Evolutionary conservation across 208 protist genomes (phyloP).

Genomic region (Wallacemonas sp.): DNA sequence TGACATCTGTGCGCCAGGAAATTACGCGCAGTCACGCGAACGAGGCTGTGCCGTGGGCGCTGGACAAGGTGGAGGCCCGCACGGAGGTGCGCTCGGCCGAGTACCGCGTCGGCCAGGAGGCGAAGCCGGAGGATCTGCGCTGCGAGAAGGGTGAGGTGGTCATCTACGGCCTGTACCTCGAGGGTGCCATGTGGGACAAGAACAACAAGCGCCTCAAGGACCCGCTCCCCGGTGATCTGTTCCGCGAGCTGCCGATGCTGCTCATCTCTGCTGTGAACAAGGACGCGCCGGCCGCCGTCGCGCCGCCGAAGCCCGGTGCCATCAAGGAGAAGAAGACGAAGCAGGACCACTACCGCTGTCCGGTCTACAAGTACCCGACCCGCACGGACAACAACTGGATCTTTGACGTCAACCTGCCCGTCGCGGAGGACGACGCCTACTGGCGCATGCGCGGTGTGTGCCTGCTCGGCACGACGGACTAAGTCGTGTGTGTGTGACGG

Average conservation of each 20-base stretch:
- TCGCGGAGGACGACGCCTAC: conserved; percentile 93
- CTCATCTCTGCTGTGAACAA: conserved; percentile 94
- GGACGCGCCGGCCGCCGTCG: conserved; percentile 60
- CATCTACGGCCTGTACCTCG: conserved; percentile 97
- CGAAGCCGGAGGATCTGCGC: conserved; percentile 88
- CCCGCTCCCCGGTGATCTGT: conserved; percentile 94
- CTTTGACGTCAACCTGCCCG: conserved; percentile 95
- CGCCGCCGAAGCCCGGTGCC: conserved; percentile 60
- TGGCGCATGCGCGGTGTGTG: conserved; percentile 97
- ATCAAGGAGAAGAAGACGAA: conserved; percentile 88
- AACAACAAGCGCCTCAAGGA: conserved; percentile 92
- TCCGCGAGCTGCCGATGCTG: conserved; percentile 96
- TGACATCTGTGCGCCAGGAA: conserved; percentile 98
- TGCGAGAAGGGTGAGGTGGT: conserved; percentile 96
- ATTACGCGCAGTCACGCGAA: conserved; percentile 91
- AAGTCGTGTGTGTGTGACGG: conserved; percentile 14
- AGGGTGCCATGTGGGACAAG: conserved; percentile 97
- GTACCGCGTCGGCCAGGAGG: conserved; percentile 92
- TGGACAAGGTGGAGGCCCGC: conserved; percentile 95
- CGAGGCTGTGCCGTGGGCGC: conserved; percentile 93
- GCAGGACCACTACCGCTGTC: conserved; percentile 96
- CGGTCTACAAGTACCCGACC: conserved; percentile 97
- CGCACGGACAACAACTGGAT: conserved; percentile 97
- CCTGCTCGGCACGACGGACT: conserved; percentile 87
- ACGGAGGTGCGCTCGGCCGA: conserved; percentile 95